These are phyloP conservation scores for Quercus suber DNA, from an alignment of 306 rosid genomes.

Conservation along the genomic window DNA sequence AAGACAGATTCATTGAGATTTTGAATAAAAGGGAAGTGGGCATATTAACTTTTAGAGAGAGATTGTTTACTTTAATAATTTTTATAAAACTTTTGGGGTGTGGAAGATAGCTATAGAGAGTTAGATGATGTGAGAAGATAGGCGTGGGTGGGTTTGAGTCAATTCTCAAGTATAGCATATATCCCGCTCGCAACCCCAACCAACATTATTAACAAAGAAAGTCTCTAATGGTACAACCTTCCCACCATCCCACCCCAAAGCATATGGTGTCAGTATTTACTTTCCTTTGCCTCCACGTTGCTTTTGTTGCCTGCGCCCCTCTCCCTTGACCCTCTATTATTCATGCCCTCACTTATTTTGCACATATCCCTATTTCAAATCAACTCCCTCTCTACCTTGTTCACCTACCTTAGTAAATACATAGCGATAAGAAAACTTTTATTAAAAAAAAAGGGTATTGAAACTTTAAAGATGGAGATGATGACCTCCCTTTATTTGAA, in stretches of 20 bases:
- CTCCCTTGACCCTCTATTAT: conserved; percentile 23
- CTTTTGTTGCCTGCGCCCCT: conserved; percentile 27
- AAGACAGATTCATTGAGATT: conserved; percentile 8
- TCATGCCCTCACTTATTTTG: conserved; percentile 33
- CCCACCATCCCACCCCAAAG: conserved; percentile 20
- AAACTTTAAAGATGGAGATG: not conserved
- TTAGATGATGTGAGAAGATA: conserved; percentile 3
- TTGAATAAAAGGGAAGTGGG: conserved; percentile 12
- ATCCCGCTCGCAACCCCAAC: conserved; percentile 7
- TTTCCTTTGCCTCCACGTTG: conserved; percentile 48
- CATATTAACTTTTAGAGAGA: conserved; percentile 9
- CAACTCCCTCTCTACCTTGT: conserved; percentile 9
- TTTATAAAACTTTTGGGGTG: not conserved
- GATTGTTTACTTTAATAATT: not conserved
- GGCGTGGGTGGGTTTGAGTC: conserved; percentile 15
- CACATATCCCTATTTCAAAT: conserved; percentile 41
- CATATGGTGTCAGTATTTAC: conserved; percentile 42
- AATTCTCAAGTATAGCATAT: conserved; percentile 5
- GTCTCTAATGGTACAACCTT: conserved; percentile 10
- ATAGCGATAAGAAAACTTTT: not conserved
- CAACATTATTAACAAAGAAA: conserved; percentile 11
- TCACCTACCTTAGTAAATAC: conserved; percentile 26
- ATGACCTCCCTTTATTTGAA: conserved; percentile 2
- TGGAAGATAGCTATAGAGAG: not conserved
- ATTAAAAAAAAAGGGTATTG: not conserved